Evolutionary conservation across 116 monocot genomes (phyloP), one percentile per base, ranked within the genome.

Genomic region (Iris pallida): DNA sequence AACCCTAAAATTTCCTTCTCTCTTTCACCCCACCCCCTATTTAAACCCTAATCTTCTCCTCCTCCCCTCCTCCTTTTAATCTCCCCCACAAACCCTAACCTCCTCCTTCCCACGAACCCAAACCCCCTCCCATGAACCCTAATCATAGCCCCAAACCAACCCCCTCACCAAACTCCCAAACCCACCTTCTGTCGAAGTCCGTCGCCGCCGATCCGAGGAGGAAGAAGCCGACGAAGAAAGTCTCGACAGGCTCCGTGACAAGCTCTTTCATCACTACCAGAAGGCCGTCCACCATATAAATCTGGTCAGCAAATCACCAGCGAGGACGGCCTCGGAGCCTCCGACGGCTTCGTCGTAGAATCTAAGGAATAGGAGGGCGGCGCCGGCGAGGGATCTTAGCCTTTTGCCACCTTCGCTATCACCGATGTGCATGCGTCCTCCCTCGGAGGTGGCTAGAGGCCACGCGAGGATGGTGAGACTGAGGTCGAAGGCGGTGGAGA

Each of bases 201-300:
- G n/a, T n/a, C n/a, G n/a, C n/a, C n/a, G n/a, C n/a, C n/a, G n/a
- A n/a, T 47, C 64, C 47, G 5, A 45, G 64, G 9, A 47, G 17
- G 17, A 64, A 47, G 47, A 64, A 18, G 64, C 16, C 17, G 76
- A 57, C 10, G 67, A 44, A 8, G 59, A 12, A 4, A 17, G 57
- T 10, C 69, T 62, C 8, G 61, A 62, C 19, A 64, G 64, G 49
- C 59, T 65, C 14, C 46, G 76, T 13, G 76, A 63, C 57, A 76
- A 70, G 76, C 76, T 76, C 16, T 42, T 76, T 0, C 49, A 2
- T 41, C 76, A 70, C 64, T 70, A 64, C 63, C 70, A 59, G 3
- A 59, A 71, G 57, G 65, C 76, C 53, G 76, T 64, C 7, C 64
- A 66, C 63, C 60, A 17, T 2, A 2, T 55, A 3, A 43, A 61